These are phyloP conservation scores for Pyrenophora teres DNA, from an alignment of 2,329 filamentous ascomycete genomes.

Conservation along the genomic window DNA sequence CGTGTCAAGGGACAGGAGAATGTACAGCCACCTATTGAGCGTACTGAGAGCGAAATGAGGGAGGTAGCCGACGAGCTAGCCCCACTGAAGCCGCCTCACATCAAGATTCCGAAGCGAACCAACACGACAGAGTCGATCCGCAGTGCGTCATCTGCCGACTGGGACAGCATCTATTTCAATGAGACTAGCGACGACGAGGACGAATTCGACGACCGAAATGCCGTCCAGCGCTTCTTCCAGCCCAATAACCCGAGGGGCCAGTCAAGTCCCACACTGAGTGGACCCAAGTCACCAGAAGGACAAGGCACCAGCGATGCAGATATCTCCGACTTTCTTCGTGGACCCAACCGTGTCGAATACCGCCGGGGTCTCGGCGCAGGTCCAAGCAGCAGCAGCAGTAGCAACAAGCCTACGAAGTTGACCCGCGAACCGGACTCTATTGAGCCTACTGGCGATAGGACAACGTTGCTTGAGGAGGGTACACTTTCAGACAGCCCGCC, in stretches of 20 bases:
- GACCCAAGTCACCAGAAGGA: constrained; percentile 25
- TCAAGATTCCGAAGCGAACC: constrained; percentile 25
- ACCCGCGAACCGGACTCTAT: constrained; percentile 37
- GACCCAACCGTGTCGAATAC: constrained; percentile 33
- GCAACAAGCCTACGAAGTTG: constrained; percentile 14
- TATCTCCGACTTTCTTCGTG: constrained; percentile 45
- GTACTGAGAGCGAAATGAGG: constrained; percentile 54
- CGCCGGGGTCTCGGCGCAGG: constrained; percentile 49
- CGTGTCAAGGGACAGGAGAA: constrained; percentile 62
- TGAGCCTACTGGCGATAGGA: constrained; percentile 29
- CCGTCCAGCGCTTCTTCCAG: constrained; percentile 45
- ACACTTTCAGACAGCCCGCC: constrained; percentile 26
- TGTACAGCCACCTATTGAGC: constrained; percentile 42
- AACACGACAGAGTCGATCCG: constrained; percentile 35
- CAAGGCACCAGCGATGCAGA: constrained; percentile 48
- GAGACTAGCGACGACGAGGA: constrained; percentile 55
- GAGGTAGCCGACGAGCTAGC: constrained; percentile 53
- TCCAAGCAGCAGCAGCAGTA: constrained; percentile 13
- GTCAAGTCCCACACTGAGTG: constrained; percentile 19
- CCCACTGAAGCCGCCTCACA: constrained; percentile 37
- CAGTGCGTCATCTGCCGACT: constrained; percentile 51
- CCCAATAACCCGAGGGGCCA: constrained; percentile 26
- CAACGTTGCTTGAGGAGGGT: constrained; percentile 18
- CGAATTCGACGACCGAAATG: constrained; percentile 48
- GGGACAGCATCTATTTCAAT: constrained; percentile 57